Percentiles rank a stretch among this genome's conserved stretches.
Conservation (phyloP, 129 eudicot genomes). For the Helianthus tuberosus region DNA sequence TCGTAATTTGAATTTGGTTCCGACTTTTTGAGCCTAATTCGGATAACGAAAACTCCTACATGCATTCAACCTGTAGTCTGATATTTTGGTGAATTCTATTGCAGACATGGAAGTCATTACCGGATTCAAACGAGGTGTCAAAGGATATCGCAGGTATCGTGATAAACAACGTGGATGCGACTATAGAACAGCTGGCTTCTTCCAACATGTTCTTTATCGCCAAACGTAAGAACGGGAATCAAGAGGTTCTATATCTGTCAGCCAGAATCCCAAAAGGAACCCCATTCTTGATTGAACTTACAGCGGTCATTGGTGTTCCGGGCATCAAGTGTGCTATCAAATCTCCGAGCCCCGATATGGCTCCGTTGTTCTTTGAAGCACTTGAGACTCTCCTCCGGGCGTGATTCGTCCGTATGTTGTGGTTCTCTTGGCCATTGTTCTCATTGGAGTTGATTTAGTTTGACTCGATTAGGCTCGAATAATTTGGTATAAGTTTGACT, state of each 20-base stretch:
- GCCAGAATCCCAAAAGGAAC: conserved; percentile 79
- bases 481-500: conserved; percentile 7
- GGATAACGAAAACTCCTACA: no score
- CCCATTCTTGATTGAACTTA: conserved; percentile 91
- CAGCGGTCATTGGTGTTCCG: conserved; percentile 69
- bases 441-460: conserved; percentile 9
- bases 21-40: no score
- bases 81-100: background rate
- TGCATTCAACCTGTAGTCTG: background rate
- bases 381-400: conserved; percentile 70
- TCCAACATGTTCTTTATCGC: conserved; percentile 96
- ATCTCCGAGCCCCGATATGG: conserved; percentile 93
- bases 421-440: background rate
- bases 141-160: conserved; percentile 65
- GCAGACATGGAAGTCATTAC: conserved; percentile 97
- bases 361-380: conserved; percentile 89
- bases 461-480: background rate
- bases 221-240: conserved; percentile 86
- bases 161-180: conserved; percentile 67
- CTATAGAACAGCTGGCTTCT: conserved; percentile 62
- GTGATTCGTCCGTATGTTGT: conserved; percentile 21
- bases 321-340: conserved; percentile 94
- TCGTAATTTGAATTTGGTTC: no score
- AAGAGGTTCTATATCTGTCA: conserved; percentile 87
- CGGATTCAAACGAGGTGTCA: conserved; percentile 85